These are phyloP conservation scores for Zymoseptoria tritici DNA, from an alignment of 2,329 filamentous ascomycete genomes.

Conservation along the genomic window DNA sequence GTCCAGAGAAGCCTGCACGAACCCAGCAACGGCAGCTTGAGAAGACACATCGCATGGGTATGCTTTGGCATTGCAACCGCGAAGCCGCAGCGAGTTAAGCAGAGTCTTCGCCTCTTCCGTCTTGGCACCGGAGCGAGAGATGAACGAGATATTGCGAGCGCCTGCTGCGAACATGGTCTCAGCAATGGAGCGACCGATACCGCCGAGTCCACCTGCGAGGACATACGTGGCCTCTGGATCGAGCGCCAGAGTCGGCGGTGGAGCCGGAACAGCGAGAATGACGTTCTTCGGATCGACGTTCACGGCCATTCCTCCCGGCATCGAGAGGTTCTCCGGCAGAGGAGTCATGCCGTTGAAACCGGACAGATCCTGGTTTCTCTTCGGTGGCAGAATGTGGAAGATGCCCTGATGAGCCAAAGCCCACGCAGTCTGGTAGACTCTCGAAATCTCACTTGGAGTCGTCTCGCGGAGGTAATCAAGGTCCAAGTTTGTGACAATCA, in stretches of 20 bases:
- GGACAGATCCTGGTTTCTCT: not conserved
- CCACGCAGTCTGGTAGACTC: slow-evolving; percentile 1
- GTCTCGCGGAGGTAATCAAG: not conserved
- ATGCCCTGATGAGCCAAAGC: not conserved
- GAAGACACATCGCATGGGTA: not conserved
- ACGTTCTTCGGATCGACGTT: not conserved
- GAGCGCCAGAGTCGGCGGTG: slow-evolving; percentile 15
- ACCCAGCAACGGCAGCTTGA: not conserved
- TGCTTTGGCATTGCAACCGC: not conserved
- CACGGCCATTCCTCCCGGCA: slow-evolving; percentile 1
- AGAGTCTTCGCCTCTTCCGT: not conserved
- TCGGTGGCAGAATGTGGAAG: slow-evolving; percentile 2
- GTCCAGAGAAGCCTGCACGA: not conserved
- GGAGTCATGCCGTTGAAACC: not conserved
- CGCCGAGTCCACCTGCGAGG: slow-evolving; percentile 2
- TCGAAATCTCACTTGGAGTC: not conserved
- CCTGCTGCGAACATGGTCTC: not conserved
- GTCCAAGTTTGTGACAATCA: slow-evolving; percentile 1
- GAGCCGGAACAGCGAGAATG: not conserved
- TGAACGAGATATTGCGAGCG: not conserved
- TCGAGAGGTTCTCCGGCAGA: not conserved
- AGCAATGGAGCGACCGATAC: slow-evolving; percentile 1
- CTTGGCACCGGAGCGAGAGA: not conserved
- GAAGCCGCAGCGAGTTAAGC: not conserved
- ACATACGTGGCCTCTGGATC: slow-evolving; percentile 8